Percentiles rank a stretch among this genome's conserved stretches.
Conservation (phyloP, 345 rosid species). For the Aquilaria malaccensis region DNA sequence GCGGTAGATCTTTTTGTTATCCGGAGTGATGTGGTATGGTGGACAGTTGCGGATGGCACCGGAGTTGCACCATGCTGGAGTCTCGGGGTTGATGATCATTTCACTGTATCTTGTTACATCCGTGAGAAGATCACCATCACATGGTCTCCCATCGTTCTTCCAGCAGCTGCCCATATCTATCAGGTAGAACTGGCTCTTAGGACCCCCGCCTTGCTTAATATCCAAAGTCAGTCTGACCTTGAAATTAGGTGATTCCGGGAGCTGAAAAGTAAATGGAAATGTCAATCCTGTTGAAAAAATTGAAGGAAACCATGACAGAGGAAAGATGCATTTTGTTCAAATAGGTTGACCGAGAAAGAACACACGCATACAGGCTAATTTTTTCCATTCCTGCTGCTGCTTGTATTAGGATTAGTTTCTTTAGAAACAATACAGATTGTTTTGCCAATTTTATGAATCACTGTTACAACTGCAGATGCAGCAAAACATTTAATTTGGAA, state of each 20-base stretch:
- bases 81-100: slow-evolving; percentile 61
- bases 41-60: slow-evolving; percentile 39
- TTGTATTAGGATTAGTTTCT: no score
- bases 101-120: slow-evolving; percentile 80
- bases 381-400: no score
- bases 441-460: no score
- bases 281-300: no score
- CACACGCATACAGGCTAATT: no score
- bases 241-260: slow-evolving; percentile 67
- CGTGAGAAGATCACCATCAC: slow-evolving; percentile 56
- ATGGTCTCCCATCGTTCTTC: slow-evolving; percentile 67
- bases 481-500: no score
- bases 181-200: slow-evolving; percentile 65
- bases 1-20: slow-evolving; percentile 38
- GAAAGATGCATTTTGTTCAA: no score
- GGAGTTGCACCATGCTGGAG: slow-evolving; percentile 43
- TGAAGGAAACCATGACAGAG: no score
- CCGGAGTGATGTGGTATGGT: slow-evolving; percentile 45
- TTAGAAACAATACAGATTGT: no score
- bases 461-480: no score
- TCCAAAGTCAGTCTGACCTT: slow-evolving; percentile 52
- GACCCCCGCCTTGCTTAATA: slow-evolving; percentile 71
- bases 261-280: slow-evolving; percentile 31
- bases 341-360: no score
- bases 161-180: slow-evolving; percentile 83